Evolutionary conservation across 805 yeast species (phyloP), one percentile per base, ranked within the genome.

Genomic region (Saccharomyces kudriavzevii): DNA sequence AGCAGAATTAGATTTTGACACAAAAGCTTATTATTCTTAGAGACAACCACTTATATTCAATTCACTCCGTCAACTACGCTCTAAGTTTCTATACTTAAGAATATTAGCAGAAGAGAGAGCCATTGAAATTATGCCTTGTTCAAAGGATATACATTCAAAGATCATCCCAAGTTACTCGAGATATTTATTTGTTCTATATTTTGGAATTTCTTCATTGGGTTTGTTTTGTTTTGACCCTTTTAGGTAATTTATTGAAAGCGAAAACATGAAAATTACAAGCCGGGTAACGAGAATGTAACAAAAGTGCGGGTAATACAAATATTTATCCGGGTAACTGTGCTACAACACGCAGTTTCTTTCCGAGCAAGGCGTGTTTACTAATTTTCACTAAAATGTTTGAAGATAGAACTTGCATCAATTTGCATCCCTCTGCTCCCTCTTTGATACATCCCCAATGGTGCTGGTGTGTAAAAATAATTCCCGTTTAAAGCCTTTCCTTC

Each of bases 1-100:
- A 52, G 30, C 40, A 52, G 54, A 49, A 52, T 35, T 17, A 2
- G 43, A 13, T 17, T 35, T 35, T 35, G 43, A 35, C 43, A 35
- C 43, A 35, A 35, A 35, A 17, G 43, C 43, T 35, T 17, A 35
- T 35, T 35, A 24, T 35, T 35, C 24, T 35, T 35, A 17, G 43
- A 17, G 17, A 17, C 22, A 5, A 17, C 43, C 24, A 8, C 43
- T 35, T 17, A 17, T n/a, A 35, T 20, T 35, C 5, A 10, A 35
- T 35, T 35, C 17, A 17, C 43, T 35, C 10, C 17, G 4, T 17
- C 43, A 8, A 17, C 17, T 17, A 35, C 24, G 10, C 24, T 35
- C n/a, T 35, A 35, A 9, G 43, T 35, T n/a, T 35, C 17, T 31
- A 17, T 35, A 35, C 22, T 5, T 9, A 6, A 17, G 9, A 9